Conservation (phyloP, 2,329 filamentous ascomycete genomes). For the Rosellinia necatrix region DNA sequence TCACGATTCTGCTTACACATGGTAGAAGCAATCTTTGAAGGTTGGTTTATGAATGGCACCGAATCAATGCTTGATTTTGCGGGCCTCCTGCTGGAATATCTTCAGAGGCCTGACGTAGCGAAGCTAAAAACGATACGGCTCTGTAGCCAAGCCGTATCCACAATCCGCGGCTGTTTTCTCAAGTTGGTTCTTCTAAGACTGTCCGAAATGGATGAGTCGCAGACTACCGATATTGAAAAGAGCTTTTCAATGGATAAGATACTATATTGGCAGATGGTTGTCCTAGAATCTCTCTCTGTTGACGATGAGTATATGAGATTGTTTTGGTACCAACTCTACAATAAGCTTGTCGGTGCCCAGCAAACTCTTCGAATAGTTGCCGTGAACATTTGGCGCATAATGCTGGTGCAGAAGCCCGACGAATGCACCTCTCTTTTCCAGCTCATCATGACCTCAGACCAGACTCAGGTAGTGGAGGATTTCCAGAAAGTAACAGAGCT, state of each 20-base stretch:
- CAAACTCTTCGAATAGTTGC: slow-evolving; percentile 73
- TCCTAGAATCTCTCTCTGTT: slow-evolving; percentile 75
- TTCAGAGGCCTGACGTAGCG: slow-evolving; percentile 83
- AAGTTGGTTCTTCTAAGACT: slow-evolving; percentile 79
- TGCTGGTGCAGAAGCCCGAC: slow-evolving; percentile 89
- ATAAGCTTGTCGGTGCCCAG: slow-evolving; percentile 76
- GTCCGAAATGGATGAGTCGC: slow-evolving; percentile 76
- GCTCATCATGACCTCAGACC: slow-evolving; percentile 71
- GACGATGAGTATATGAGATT: slow-evolving; percentile 84
- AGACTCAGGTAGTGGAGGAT: slow-evolving; percentile 71
- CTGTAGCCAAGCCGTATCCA: slow-evolving; percentile 80
- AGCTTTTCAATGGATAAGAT: slow-evolving; percentile 80
- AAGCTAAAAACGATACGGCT: slow-evolving; percentile 86
- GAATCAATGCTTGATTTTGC: slow-evolving; percentile 83
- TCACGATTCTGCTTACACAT: slow-evolving; percentile 80
- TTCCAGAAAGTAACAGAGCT: slow-evolving; percentile 86
- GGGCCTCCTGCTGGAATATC: slow-evolving; percentile 82
- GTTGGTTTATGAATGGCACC: slow-evolving; percentile 92
- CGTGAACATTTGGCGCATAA: slow-evolving; percentile 85
- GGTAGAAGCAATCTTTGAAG: slow-evolving; percentile 89
- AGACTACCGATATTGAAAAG: slow-evolving; percentile 64
- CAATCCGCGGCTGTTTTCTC: slow-evolving; percentile 77
- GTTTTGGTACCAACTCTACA: slow-evolving; percentile 91
- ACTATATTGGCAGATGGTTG: slow-evolving; percentile 93
- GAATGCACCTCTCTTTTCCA: slow-evolving; percentile 77